Evolutionary conservation across 306 rosid genomes (phyloP).

Genomic region (Glycine latifolia): DNA sequence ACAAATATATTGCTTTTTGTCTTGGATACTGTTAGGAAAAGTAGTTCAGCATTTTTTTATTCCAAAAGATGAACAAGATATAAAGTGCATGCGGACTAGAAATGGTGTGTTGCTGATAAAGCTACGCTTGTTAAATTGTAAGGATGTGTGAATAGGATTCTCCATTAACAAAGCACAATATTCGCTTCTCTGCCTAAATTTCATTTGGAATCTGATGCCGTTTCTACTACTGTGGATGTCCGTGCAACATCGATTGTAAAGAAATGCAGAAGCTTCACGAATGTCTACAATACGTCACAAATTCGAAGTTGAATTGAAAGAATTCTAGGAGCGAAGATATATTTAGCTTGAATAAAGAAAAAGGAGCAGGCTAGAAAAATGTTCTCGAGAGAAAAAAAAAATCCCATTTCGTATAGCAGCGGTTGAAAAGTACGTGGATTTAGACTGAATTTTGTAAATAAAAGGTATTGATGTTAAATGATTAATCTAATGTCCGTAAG

Average conservation of each 20-base stretch:
- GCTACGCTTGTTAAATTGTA: constrained; percentile 33
- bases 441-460: background rate
- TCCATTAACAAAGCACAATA: constrained; percentile 55
- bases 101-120: constrained; percentile 48
- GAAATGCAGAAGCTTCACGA: background rate
- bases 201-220: constrained; percentile 60
- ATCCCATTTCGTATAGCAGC: background rate
- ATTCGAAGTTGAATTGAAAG: background rate
- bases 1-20: background rate
- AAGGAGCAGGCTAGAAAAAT: background rate
- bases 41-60: background rate
- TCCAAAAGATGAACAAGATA: background rate
- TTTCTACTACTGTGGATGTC: constrained; percentile 33
- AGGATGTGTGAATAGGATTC: constrained; percentile 53
- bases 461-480: background rate
- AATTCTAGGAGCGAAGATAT: background rate
- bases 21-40: background rate
- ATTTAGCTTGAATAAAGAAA: background rate
- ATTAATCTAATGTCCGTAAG: background rate
- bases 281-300: background rate
- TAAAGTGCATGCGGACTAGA: constrained; percentile 20
- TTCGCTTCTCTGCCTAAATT: constrained; percentile 40
- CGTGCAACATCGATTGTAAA: background rate
- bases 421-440: background rate
- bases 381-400: background rate